Evolutionary conservation across 495 filamentous ascomycete species (phyloP).

Genomic region (Polyplosphaeria fusca): DNA sequence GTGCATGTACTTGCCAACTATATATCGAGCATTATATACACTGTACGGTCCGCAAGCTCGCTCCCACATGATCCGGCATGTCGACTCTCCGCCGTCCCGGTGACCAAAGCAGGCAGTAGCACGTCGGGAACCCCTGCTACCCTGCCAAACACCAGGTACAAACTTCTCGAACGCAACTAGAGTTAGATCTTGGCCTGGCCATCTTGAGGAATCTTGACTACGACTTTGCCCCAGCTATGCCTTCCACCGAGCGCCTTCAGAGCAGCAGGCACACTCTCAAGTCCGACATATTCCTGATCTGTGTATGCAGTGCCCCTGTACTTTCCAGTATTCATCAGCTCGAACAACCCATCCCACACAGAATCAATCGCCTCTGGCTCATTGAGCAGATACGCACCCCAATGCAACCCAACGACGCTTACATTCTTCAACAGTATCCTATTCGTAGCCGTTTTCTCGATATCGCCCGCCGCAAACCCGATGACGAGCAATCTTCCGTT

Average conservation of each 20-base stretch:
- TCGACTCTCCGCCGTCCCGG: no score
- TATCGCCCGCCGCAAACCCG: constrained; percentile 83
- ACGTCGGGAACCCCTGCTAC: no score
- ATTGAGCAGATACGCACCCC: constrained; percentile 75
- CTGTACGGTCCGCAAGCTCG: no score
- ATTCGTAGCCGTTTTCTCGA: constrained; percentile 91
- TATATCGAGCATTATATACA: no score
- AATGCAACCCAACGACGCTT: constrained; percentile 82
- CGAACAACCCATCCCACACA: constrained; percentile 81
- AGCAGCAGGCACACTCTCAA: constrained; percentile 75
- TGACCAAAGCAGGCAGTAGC: no score
- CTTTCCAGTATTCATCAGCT: constrained; percentile 71
- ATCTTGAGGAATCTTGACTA: constrained; percentile 75
- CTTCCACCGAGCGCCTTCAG: constrained; percentile 71
- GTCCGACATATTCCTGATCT: constrained; percentile 74
- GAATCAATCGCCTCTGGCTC: constrained; percentile 66
- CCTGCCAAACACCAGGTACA: no score
- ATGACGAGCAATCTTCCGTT: constrained; percentile 83
- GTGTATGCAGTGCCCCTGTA: constrained; percentile 78
- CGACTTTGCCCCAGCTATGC: constrained; percentile 94
- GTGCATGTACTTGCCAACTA: no score
- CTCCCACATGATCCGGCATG: no score
- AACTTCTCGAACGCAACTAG: no score
- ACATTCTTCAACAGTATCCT: constrained; percentile 93
- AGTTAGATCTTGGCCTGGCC: constrained; percentile 32